A percentile compares a stretch with the other conserved stretches of the same genome.
Evolutionary conservation across 2,329 filamentous ascomycete genomes (phyloP).

Genomic region (Clonostachys solani): DNA sequence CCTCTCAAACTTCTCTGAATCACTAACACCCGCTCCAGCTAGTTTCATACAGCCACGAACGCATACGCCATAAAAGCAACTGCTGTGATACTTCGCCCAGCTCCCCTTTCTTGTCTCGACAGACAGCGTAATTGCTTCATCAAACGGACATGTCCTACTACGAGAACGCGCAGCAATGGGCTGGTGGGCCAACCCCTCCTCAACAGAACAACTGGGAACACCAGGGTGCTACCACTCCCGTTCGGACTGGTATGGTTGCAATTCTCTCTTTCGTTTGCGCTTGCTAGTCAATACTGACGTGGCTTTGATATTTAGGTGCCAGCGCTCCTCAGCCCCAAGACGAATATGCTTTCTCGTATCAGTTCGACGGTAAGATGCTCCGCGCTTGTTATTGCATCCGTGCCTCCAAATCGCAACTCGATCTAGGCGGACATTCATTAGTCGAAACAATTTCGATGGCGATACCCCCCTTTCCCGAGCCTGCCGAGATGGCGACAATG

Average conservation of each 20-base stretch:
- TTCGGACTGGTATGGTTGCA: conserved; percentile 27
- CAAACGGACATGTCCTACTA: conserved; percentile 35
- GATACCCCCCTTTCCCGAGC: too few relatives aligned
- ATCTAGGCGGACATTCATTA: too few relatives aligned
- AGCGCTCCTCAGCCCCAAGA: conserved; percentile 72
- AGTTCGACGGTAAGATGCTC: conserved; percentile 74
- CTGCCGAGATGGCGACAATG: too few relatives aligned
- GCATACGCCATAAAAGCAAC: background rate
- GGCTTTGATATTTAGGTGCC: conserved; percentile 48
- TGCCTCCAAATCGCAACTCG: too few relatives aligned
- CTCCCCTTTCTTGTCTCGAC: background rate
- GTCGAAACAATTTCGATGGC: too few relatives aligned
- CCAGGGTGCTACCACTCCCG: conserved; percentile 33
- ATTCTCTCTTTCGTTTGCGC: background rate
- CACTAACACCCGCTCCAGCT: too few relatives aligned
- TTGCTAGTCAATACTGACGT: conserved; percentile 1
- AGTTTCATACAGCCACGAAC: too few relatives aligned
- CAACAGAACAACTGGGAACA: conserved; percentile 40
- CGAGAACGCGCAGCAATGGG: conserved; percentile 35
- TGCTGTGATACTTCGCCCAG: background rate
- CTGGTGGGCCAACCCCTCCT: conserved; percentile 15
- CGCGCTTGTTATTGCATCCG: background rate
- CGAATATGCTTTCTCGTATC: conserved; percentile 78
- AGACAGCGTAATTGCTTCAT: background rate
- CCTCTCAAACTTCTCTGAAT: too few relatives aligned